Percentiles rank a stretch among this genome's conserved stretches.
These are phyloP conservation scores for Talaromyces rugulosus DNA, from an alignment of 2,329 filamentous ascomycete species.

Conservation along the genomic window DNA sequence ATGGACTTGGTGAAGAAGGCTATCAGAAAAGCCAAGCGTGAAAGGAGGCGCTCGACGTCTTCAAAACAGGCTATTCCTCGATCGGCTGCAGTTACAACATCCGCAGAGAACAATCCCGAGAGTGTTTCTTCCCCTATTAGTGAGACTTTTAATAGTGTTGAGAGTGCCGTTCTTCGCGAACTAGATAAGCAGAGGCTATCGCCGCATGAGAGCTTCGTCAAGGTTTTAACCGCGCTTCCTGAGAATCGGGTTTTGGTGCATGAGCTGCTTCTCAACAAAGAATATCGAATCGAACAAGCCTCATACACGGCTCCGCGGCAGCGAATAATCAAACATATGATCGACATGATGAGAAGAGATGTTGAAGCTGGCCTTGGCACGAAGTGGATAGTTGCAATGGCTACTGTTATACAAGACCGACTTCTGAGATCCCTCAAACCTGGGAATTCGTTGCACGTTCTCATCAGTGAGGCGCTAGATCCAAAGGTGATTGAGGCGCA, in stretches of 20 bases:
- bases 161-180: constrained; percentile 29
- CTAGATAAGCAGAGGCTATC: constrained; percentile 31
- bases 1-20: constrained; percentile 58
- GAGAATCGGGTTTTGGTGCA: constrained; percentile 60
- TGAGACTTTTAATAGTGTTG: constrained; percentile 37
- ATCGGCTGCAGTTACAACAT: constrained; percentile 41
- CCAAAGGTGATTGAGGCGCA: constrained; percentile 55
- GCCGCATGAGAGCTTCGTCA: constrained; percentile 41
- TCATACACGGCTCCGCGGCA: constrained; percentile 49
- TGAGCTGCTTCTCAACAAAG: constrained; percentile 61
- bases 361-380: constrained; percentile 53
- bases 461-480: constrained; percentile 60
- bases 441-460: constrained; percentile 57
- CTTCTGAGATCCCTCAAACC: constrained; percentile 56
- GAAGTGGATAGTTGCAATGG: constrained; percentile 62
- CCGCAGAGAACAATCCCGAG: constrained; percentile 31
- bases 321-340: constrained; percentile 56
- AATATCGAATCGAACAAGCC: constrained; percentile 55
- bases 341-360: constrained; percentile 55
- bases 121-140: constrained; percentile 37
- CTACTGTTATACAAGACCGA: constrained; percentile 60
- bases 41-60: constrained; percentile 46
- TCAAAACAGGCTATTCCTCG: constrained; percentile 56
- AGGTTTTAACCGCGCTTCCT: constrained; percentile 57
- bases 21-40: constrained; percentile 55